These are phyloP conservation scores for Gossypium davidsonii DNA, from an alignment of 441 rosid species.

Conservation along the genomic window DNA sequence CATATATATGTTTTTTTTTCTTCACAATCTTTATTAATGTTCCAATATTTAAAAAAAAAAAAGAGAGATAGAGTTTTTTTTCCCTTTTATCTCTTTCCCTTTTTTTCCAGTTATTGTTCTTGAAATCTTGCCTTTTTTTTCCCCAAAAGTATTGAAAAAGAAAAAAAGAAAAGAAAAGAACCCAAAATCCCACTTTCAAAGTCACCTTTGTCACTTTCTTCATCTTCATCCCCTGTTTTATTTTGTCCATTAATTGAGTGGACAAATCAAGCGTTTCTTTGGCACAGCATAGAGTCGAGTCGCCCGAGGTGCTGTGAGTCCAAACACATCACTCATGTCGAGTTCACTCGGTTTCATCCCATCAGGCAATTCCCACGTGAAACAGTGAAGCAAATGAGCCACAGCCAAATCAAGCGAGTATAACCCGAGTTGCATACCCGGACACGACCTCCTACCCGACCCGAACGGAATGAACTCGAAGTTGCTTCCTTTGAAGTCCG, in stretches of 20 bases:
- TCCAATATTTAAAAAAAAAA: background rate
- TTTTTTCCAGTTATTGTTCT: background rate
- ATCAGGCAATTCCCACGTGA: conserved; percentile 86
- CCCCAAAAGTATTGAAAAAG: background rate
- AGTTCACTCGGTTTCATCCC: conserved; percentile 89
- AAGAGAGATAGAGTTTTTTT: background rate
- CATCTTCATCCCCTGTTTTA: background rate
- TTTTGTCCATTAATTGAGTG: conserved; percentile 19
- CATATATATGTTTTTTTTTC: background rate
- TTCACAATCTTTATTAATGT: conserved; percentile 20
- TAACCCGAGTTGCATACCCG: conserved; percentile 93
- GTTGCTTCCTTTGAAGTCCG: conserved; percentile 77
- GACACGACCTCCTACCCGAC: conserved; percentile 96
- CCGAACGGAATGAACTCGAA: conserved; percentile 95
- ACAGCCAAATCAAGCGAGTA: conserved; percentile 73
- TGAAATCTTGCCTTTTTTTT: background rate
- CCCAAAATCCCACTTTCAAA: background rate
- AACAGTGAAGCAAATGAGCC: conserved; percentile 75
- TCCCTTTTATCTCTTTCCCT: background rate
- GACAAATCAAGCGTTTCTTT: conserved; percentile 43
- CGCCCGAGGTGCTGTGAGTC: conserved; percentile 89
- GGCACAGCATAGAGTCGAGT: conserved; percentile 70
- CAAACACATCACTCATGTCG: conserved; percentile 76
- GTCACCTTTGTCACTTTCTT: background rate
- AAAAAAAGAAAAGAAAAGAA: background rate